Evolutionary conservation across 345 rosid species (phyloP), one percentile per base, ranked within the genome.

Genomic region (Eucalyptus regnans): DNA sequence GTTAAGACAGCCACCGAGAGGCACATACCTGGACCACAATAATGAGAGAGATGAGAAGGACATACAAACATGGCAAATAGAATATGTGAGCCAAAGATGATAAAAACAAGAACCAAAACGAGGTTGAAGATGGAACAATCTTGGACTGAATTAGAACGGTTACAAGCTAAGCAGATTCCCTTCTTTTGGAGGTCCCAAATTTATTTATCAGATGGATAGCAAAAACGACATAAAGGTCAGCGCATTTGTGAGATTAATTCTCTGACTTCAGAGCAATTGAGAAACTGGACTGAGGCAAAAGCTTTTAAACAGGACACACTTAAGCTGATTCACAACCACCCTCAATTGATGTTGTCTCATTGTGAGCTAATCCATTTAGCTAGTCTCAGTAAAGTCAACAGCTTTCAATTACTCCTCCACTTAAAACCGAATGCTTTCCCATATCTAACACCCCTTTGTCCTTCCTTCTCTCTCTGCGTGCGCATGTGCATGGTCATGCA

Each of bases 1-100:
- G 86, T 98, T 91, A 90, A 96, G 92, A 88, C 99, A 97, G 88
- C 86, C 87, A 12, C 88, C 89, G 7, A 97, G 95, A 88, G 98
- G 98, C 88, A 64, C 91, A 89, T 97, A 96, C 99, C 99, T 95
- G 90, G 80, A 43, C 18, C 58, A 5, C 87, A 52, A 58, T 37
- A 52, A 52, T 9, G 27, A 52, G n/a, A 12, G 43, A 86, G 27
- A 58, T 31, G 16, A 51, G 64, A 51, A 51, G 44, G 9, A 18
- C n/a, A 86, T 52, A 50, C n/a, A 86, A 86, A 6, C 66, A 86
- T 31, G 87, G 87, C 46, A 86, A 18, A 50, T 86, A 52, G 44
- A 86, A 51, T 51, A 51, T 20, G 64, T 7, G 46, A 86, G 60
- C 31, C 16, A n/a, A 44, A 46, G 83, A 76, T 37, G 29, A 76